phyloP scores from a whole-genome alignment of 2,329 filamentous ascomycete species.

The Amesomyces nigricolor region DNA sequence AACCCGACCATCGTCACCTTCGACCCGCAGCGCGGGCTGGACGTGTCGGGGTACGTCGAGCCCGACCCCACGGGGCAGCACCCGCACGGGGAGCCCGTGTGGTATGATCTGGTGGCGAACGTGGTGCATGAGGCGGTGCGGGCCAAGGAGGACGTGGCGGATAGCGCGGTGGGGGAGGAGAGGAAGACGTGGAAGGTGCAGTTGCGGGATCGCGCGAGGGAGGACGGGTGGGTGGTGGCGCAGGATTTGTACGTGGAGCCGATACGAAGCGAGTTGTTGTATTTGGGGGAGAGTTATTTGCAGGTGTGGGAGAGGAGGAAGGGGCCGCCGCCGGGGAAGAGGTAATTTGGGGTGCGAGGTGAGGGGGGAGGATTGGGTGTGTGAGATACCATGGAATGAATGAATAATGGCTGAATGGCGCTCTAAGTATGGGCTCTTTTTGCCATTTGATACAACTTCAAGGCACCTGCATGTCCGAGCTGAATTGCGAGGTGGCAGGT shows the following conservation, averaged over 20 bases:
- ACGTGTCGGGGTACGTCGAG: constrained; percentile 87
- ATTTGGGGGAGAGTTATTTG: constrained; percentile 88
- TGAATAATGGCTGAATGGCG: too few species aligned
- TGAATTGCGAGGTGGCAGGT: too few species aligned
- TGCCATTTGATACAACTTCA: too few species aligned
- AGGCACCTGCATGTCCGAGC: too few species aligned
- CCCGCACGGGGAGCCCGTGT: constrained; percentile 72
- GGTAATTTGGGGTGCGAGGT: constrained; percentile 33
- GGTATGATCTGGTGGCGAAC: constrained; percentile 94
- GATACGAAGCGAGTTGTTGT: constrained; percentile 81
- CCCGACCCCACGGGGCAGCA: constrained; percentile 64
- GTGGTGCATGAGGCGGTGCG: constrained; percentile 82
- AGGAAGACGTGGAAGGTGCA: constrained; percentile 91
- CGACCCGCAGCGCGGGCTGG: constrained; percentile 65
- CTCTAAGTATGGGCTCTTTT: too few species aligned
- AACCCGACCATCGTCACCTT: constrained; percentile 99
- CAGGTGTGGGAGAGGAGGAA: constrained; percentile 92
- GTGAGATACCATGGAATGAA: constrained; percentile 4
- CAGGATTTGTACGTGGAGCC: constrained; percentile 92
- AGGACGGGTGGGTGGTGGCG: constrained; percentile 84
- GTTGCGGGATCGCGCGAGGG: constrained; percentile 70
- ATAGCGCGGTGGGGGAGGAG: constrained; percentile 67
- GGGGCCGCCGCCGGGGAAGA: constrained; percentile 33
- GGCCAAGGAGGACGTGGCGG: constrained; percentile 76
- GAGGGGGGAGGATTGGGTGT: neutral